Conservation (phyloP, 179 eudicot species). For the Silene coronaria region DNA sequence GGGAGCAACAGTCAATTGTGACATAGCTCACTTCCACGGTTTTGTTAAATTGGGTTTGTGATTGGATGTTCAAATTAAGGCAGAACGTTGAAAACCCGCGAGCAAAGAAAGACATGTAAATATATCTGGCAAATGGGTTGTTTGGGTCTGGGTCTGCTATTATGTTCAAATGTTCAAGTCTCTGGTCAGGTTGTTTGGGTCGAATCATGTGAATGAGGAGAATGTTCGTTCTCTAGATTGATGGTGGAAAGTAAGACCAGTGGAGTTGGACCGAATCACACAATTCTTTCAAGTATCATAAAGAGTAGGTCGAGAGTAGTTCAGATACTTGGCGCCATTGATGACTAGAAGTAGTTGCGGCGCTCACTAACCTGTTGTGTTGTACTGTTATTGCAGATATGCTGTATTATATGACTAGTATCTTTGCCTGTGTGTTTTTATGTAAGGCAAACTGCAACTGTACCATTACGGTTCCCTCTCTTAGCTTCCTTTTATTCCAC, state of each 20-base stretch:
- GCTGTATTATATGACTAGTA: slow-evolving; percentile 17
- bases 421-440: slow-evolving; percentile 31
- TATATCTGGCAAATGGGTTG: not conserved
- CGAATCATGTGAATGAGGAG: not conserved
- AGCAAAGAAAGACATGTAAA: not conserved
- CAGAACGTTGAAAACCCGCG: not conserved
- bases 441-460: slow-evolving; percentile 27
- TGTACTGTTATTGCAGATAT: slow-evolving; percentile 9
- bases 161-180: too few relatives aligned
- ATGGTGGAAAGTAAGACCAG: not conserved
- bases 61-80: not conserved
- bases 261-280: slow-evolving; percentile 10
- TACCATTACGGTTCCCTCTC: slow-evolving; percentile 17
- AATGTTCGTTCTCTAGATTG: slow-evolving; percentile 22
- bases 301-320: not conserved
- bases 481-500: not conserved
- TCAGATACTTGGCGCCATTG: not conserved
- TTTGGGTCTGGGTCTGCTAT: too few relatives aligned
- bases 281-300: slow-evolving; percentile 5
- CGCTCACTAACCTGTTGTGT: slow-evolving; percentile 9
- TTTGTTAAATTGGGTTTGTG: slow-evolving; percentile 12
- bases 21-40: not conserved
- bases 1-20: slow-evolving; percentile 39
- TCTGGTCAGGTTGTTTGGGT: not conserved
- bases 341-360: not conserved